Conservation (phyloP, 169 alveolate genomes). For the Theileria annulata region DNA sequence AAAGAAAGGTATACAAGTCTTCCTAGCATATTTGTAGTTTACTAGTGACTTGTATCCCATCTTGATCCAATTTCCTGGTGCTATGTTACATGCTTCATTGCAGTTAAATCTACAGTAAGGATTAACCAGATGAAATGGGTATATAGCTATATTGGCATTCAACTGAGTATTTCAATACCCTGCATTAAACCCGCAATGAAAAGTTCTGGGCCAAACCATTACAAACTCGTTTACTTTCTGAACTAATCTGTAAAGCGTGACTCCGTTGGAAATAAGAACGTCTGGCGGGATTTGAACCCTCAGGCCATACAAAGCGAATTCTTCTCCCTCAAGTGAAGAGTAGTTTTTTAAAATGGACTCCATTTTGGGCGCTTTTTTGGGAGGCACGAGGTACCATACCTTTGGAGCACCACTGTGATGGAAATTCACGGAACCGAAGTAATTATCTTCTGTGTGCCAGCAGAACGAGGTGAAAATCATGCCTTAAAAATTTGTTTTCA, state of each 20-base stretch:
- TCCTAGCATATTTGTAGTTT: constrained; percentile 71
- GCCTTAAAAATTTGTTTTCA: constrained; percentile 66
- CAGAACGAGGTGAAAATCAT: constrained; percentile 90
- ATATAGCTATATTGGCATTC: not conserved
- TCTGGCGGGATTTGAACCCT: constrained; percentile 87
- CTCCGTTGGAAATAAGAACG: constrained; percentile 77
- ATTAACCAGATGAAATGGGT: too few species aligned
- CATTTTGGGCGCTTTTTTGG: constrained; percentile 79
- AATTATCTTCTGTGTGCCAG: constrained; percentile 96
- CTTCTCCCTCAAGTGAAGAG: constrained; percentile 61
- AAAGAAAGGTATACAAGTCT: constrained; percentile 77
- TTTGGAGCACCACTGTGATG: constrained; percentile 93
- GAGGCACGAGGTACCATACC: constrained; percentile 92
- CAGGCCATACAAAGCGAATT: constrained; percentile 76
- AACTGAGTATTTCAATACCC: constrained; percentile 71
- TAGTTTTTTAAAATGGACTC: constrained; percentile 80
- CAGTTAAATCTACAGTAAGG: constrained; percentile 77
- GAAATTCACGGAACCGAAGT: constrained; percentile 89
- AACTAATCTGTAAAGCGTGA: constrained; percentile 81
- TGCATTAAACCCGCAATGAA: constrained; percentile 91
- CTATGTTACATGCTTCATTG: constrained; percentile 95
- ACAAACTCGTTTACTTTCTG: constrained; percentile 89
- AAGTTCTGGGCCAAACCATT: constrained; percentile 87
- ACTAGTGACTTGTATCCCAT: constrained; percentile 75
- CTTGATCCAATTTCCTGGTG: constrained; percentile 86